A percentile compares a stretch with the other conserved stretches of the same genome.
Evolutionary conservation across 2,329 filamentous ascomycete species (phyloP).

Genomic region (Rosellinia necatrix): DNA sequence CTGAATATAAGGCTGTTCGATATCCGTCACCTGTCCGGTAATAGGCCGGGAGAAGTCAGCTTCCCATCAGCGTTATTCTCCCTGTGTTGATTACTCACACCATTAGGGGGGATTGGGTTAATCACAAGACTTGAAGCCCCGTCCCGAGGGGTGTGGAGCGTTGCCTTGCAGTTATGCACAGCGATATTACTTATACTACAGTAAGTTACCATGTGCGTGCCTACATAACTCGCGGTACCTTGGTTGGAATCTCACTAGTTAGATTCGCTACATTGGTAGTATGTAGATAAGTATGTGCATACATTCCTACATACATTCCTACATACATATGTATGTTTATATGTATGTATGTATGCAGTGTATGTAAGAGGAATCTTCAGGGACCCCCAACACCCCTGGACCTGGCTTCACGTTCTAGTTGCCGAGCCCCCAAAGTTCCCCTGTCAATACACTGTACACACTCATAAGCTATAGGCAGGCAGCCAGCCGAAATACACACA

Average conservation of each 20-base stretch:
- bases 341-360: background rate
- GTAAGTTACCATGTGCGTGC: no score
- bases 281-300: background rate
- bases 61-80: no score
- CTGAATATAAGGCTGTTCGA: no score
- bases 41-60: background rate
- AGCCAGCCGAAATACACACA: no score
- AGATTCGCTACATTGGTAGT: no score
- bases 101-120: no score
- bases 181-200: no score
- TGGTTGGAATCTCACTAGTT: no score
- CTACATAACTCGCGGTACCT: no score
- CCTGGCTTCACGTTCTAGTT: slow-evolving; percentile 14
- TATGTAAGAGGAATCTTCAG: background rate
- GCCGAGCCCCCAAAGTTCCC: slow-evolving; percentile 7
- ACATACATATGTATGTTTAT: background rate
- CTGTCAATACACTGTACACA: slow-evolving; percentile 4
- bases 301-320: background rate
- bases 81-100: no score
- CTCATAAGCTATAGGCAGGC: background rate
- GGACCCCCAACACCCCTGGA: slow-evolving; percentile 19
- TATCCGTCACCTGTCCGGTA: slow-evolving; percentile 6
- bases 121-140: slow-evolving; percentile 18
- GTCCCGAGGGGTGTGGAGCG: background rate
- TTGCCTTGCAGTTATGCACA: background rate